Conservation (phyloP, 148 eudicot species). For the Heliosperma pusillum region DNA sequence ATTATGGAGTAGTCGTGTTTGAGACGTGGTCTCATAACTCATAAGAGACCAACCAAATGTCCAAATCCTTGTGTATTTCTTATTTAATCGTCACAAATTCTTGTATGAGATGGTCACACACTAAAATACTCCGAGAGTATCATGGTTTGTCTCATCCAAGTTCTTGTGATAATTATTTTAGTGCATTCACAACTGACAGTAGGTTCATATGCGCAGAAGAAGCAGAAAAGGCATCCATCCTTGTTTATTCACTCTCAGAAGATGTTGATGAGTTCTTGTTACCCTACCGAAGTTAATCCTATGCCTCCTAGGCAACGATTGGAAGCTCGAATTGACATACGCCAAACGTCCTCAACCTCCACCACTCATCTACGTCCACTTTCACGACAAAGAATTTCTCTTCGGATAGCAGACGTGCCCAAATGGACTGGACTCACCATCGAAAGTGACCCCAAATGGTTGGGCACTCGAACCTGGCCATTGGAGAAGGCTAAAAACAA, state of each 20-base stretch:
- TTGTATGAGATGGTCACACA: neutral
- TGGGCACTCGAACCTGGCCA: slow-evolving; percentile 72
- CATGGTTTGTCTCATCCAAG: neutral
- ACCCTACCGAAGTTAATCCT: slow-evolving; percentile 1
- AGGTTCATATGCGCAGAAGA: slow-evolving; percentile 39
- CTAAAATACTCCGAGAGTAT: neutral
- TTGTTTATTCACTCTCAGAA: slow-evolving; percentile 61
- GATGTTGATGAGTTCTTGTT: slow-evolving; percentile 26
- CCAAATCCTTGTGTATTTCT: neutral
- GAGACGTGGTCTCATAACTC: neutral
- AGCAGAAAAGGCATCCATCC: slow-evolving; percentile 74
- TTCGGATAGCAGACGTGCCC: slow-evolving; percentile 57
- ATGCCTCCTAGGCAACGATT: slow-evolving; percentile 26
- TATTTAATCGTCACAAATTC: neutral
- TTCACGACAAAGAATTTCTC: slow-evolving; percentile 41
- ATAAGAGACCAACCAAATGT: neutral
- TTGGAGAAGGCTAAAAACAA: slow-evolving; percentile 28
- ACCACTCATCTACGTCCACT: slow-evolving; percentile 12
- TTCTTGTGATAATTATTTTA: neutral
- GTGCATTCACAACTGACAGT: slow-evolving; percentile 8
- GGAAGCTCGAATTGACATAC: slow-evolving; percentile 25
- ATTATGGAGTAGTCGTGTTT: neutral
- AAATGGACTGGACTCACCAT: slow-evolving; percentile 46
- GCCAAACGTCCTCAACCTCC: slow-evolving; percentile 28
- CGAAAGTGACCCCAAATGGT: slow-evolving; percentile 63